Evolutionary conservation across 176 grass and related monocot species (phyloP).

Genomic region (Zoysia japonica): DNA sequence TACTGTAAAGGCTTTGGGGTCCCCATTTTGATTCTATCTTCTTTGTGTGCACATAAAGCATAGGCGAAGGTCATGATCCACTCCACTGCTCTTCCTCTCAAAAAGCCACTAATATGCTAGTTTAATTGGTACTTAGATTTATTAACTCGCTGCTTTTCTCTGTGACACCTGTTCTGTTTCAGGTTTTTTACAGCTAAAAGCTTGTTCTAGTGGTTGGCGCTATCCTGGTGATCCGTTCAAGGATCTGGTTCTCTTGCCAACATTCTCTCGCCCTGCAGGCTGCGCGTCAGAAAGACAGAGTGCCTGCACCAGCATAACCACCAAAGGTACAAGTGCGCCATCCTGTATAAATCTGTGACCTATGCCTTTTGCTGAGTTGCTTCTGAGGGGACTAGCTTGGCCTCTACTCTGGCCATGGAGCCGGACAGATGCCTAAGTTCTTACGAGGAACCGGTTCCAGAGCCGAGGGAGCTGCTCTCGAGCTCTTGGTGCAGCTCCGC

Average conservation of each 20-base stretch:
- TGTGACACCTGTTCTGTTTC: slow-evolving; percentile 41
- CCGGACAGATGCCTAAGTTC: slow-evolving; percentile 34
- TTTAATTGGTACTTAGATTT: slow-evolving; percentile 37
- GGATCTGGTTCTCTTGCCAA: slow-evolving; percentile 54
- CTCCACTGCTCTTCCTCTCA: slow-evolving; percentile 29
- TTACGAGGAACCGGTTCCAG: slow-evolving; percentile 30
- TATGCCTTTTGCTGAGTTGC: slow-evolving; percentile 22
- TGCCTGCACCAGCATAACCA: slow-evolving; percentile 31
- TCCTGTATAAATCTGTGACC: slow-evolving; percentile 40
- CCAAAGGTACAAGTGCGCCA: slow-evolving; percentile 29
- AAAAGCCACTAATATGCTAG: slow-evolving; percentile 40
- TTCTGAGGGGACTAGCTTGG: slow-evolving; percentile 29
- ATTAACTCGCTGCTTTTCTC: slow-evolving; percentile 31
- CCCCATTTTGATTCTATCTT: slow-evolving; percentile 60
- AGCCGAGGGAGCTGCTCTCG: slow-evolving; percentile 68
- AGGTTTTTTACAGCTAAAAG: slow-evolving; percentile 59
- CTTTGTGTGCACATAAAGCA: slow-evolving; percentile 54
- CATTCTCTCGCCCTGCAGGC: slow-evolving; percentile 35
- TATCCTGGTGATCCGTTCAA: slow-evolving; percentile 53
- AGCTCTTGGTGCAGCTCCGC: slow-evolving; percentile 89
- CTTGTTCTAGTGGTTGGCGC: slow-evolving; percentile 48
- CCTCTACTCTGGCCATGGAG: slow-evolving; percentile 49
- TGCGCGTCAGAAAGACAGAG: slow-evolving; percentile 38
- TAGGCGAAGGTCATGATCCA: slow-evolving; percentile 52
- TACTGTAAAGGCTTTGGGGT: slow-evolving; percentile 46